Evolutionary conservation across 176 grass and related monocot species (phyloP).

Genomic region (Saccharum spontaneum): DNA sequence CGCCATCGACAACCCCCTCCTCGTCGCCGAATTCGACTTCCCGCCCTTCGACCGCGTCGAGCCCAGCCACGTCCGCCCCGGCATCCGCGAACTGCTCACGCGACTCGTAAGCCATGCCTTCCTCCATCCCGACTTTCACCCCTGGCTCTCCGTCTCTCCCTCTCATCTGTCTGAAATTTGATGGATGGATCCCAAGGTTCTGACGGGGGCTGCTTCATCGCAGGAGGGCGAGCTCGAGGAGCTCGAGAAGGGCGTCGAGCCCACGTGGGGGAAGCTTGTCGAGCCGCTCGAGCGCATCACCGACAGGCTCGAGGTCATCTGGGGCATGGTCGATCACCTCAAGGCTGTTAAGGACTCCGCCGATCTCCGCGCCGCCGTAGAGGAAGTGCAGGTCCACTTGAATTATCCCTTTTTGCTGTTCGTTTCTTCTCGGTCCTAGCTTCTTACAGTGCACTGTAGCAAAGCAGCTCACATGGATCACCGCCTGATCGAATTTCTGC

Average conservation of each 20-base stretch:
- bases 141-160: too few relatives aligned
- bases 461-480: neutral
- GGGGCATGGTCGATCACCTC: constrained; percentile 87
- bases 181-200: constrained; percentile 12
- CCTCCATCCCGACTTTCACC: neutral
- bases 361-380: constrained; percentile 78
- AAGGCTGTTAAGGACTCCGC: constrained; percentile 87
- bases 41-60: constrained; percentile 81
- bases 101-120: constrained; percentile 46
- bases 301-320: constrained; percentile 75
- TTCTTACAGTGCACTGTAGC: neutral
- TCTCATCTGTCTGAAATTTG: neutral
- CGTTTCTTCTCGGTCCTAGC: neutral
- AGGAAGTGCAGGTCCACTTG: constrained; percentile 76
- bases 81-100: constrained; percentile 65
- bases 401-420: neutral
- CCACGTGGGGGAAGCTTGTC: constrained; percentile 79
- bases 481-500: neutral
- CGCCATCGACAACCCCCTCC: constrained; percentile 54
- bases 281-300: constrained; percentile 89
- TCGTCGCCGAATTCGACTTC: constrained; percentile 65
- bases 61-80: constrained; percentile 69
- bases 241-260: constrained; percentile 80
- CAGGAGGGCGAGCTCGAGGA: constrained; percentile 80
- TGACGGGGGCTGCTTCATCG: neutral